phyloP scores from a whole-genome alignment of 2,329 filamentous ascomycete genomes.

The Colletotrichum liriopes region DNA sequence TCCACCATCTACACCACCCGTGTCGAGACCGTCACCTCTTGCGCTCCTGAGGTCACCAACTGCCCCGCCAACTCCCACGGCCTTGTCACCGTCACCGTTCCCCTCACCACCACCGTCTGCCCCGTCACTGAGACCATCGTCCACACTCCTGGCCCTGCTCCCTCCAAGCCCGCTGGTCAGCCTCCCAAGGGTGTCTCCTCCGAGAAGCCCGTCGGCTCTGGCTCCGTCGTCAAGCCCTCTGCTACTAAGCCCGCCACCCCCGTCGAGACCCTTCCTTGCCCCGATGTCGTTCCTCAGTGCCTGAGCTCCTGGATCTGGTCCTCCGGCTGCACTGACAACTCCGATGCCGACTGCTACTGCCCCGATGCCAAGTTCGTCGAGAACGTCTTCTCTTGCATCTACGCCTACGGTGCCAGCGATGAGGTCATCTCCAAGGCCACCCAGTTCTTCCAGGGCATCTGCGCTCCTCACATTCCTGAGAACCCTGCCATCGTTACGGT shows the following conservation, averaged over 20 bases:
- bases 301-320: constrained; percentile 90
- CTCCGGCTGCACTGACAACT: constrained; percentile 83
- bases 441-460: constrained; percentile 92
- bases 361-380: constrained; percentile 81
- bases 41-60: constrained; percentile 61
- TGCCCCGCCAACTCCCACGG: constrained; percentile 62
- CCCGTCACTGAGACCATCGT: constrained; percentile 71
- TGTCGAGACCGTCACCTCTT: constrained; percentile 66
- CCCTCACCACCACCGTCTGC: constrained; percentile 74
- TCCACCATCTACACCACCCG: constrained; percentile 68
- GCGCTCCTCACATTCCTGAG: constrained; percentile 78
- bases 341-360: constrained; percentile 89
- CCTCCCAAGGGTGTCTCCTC: constrained; percentile 41
- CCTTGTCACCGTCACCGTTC: constrained; percentile 68
- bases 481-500: constrained; percentile 91
- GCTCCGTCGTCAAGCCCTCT: constrained; percentile 46
- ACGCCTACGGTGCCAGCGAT: constrained; percentile 79
- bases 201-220: constrained; percentile 44
- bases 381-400: constrained; percentile 86
- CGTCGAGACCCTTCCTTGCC: constrained; percentile 69
- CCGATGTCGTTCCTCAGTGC: constrained; percentile 85
- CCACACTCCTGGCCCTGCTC: constrained; percentile 51
- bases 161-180: constrained; percentile 32
- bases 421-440: constrained; percentile 80
- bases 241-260: constrained; percentile 55